Evolutionary conservation across 371 early-diverging fungal genomes (phyloP), one percentile per base, ranked within the genome.

Genomic region (Mucor indicus): DNA sequence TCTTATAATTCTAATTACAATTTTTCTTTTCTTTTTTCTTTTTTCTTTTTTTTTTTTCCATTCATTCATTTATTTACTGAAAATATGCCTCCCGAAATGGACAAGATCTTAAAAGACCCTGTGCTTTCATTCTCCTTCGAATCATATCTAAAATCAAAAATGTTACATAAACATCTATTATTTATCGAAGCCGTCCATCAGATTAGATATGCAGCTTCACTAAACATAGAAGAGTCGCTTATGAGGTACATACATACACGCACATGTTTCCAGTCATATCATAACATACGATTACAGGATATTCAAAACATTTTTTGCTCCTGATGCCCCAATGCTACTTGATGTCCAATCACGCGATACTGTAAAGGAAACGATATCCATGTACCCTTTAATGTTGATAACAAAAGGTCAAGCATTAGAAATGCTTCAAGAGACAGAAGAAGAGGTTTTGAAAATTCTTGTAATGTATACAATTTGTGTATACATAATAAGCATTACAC

Each of bases 141-240:
- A 48, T 17, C 36, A 2, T 72, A 43, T 29, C 48, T 72, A 10
- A 51, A 38, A 11, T 42, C 51, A 15, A 53, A 33, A 10, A 46
- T 49, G 50, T 45, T 55, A 16, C 64, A 66, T n/a, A 60, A 69
- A 12, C 57, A 71, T 37, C 25, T 75, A n/a, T 25, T 75, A 7
- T 75, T 75, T 33, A 58, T 71, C n/a, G 72, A 75, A 53, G 67
- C 72, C 15, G 48, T 71, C 43, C 44, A 64, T 29, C 69, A 75
- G 30, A 21, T 75, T 25, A 47, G 55, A 24, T 58, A 71, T 31
- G 67, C 64, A 41, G 38, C 35, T 3, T 23, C 55, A 12, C 39
- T 52, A 20, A 52, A 50, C 32, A 48, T 62, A 7, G 65, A 67
- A 33, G 38, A 30, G 12, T 53, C 33, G 2, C 50, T 70, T 7